These are phyloP conservation scores for Coccomyxa sp. DNA, from an alignment of 139 green algal species.

Conservation along the genomic window DNA sequence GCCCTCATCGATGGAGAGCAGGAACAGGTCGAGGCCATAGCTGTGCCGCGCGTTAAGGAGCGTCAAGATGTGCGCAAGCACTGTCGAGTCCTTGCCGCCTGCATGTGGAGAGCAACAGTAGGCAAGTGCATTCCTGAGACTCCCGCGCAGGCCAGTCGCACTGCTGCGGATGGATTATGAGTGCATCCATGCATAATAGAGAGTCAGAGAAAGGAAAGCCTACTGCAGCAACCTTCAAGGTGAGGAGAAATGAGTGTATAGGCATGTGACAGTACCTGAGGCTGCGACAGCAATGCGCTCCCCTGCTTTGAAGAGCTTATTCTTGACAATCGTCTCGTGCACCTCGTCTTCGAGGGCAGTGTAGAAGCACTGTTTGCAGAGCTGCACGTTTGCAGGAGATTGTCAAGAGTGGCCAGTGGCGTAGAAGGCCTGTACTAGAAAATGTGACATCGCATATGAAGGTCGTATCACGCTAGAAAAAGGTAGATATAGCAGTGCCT, in stretches of 20 bases:
- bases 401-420: not conserved
- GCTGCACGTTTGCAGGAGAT: constrained; percentile 22
- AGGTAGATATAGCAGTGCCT: not conserved
- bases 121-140: not conserved
- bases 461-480: not conserved
- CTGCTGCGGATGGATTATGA: not conserved
- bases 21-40: constrained; percentile 89
- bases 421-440: not conserved
- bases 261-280: no score
- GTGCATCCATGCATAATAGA: not conserved
- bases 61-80: constrained; percentile 93
- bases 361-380: constrained; percentile 94
- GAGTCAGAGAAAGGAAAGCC: not conserved
- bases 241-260: no score
- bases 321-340: constrained; percentile 81
- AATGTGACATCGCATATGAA: not conserved
- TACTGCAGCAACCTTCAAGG: not conserved
- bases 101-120: no score
- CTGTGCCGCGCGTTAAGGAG: constrained; percentile 83
- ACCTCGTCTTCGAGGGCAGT: constrained; percentile 84
- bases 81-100: constrained; percentile 95
- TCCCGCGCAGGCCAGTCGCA: not conserved
- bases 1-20: constrained; percentile 97
- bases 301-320: constrained; percentile 76
- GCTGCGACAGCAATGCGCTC: constrained; percentile 89